phyloP scores from a whole-genome alignment of 495 filamentous ascomycete species.

The Bacidia gigantensis region DNA sequence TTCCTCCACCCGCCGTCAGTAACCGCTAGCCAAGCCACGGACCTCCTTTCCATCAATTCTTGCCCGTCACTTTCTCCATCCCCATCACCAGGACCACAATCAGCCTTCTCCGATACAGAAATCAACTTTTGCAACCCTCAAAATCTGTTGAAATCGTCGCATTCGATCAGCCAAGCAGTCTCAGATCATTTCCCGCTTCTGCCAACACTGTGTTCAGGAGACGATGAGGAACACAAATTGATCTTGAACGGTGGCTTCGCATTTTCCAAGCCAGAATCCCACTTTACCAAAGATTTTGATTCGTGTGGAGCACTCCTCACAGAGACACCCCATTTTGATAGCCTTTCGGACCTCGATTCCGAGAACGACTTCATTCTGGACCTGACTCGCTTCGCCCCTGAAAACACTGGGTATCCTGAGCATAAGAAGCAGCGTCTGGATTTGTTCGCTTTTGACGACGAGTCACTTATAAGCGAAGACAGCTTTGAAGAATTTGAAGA shows the following conservation, averaged over 20 bases:
- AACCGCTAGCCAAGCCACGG: slow-evolving; percentile 47
- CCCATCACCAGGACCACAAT: slow-evolving; percentile 53
- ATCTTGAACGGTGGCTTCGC: slow-evolving; percentile 50
- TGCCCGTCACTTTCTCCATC: slow-evolving; percentile 75
- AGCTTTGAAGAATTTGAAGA: slow-evolving; percentile 68
- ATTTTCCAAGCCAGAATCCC: slow-evolving; percentile 37
- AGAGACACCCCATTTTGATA: slow-evolving; percentile 65
- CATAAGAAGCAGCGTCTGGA: slow-evolving; percentile 68
- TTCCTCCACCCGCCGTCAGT: slow-evolving; percentile 67
- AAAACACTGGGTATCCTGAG: slow-evolving; percentile 48
- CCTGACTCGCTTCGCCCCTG: slow-evolving; percentile 55
- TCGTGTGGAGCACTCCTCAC: slow-evolving; percentile 31
- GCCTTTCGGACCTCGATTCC: slow-evolving; percentile 81
- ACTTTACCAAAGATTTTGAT: slow-evolving; percentile 34
- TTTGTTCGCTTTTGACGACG: slow-evolving; percentile 54
- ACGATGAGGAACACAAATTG: slow-evolving; percentile 66
- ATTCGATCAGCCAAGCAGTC: slow-evolving; percentile 29
- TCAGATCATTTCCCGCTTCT: slow-evolving; percentile 50
- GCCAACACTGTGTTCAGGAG: slow-evolving; percentile 53
- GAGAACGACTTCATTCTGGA: slow-evolving; percentile 78
- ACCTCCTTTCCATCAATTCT: slow-evolving; percentile 55
- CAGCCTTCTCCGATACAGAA: slow-evolving; percentile 53
- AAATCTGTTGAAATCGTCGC: slow-evolving; percentile 62
- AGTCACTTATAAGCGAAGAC: slow-evolving; percentile 60
- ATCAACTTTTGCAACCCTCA: slow-evolving; percentile 87